A percentile compares a stretch with the other conserved stretches of the same genome.
These are phyloP conservation scores for Trichoderma atroviride DNA, from an alignment of 2,329 filamentous ascomycete genomes.

Conservation along the genomic window DNA sequence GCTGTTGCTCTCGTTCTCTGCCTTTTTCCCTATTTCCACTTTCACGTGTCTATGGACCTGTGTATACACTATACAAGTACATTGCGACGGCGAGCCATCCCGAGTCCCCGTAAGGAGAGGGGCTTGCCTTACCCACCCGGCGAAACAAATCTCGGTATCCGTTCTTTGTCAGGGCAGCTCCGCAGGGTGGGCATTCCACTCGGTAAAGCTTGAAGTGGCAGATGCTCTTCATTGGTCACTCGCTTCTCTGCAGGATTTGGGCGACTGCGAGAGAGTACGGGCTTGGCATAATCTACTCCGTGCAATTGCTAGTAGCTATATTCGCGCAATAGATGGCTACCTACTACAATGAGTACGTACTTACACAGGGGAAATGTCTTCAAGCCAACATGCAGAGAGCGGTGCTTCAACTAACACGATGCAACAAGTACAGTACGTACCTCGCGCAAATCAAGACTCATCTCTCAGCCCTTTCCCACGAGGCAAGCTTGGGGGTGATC, in stretches of 20 bases:
- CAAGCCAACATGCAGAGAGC: neutral
- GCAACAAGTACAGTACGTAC: neutral
- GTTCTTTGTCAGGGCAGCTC: constrained; percentile 13
- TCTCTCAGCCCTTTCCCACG: neutral
- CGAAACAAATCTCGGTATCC: constrained; percentile 19
- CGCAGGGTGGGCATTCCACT: neutral
- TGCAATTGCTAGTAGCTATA: neutral
- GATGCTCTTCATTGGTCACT: neutral
- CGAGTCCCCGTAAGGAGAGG: neutral
- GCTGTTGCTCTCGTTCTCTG: neutral
- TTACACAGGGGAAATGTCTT: neutral
- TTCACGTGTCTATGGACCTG: neutral
- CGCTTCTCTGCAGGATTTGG: neutral
- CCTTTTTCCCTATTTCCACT: neutral
- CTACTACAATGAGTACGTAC: neutral
- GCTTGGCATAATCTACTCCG: neutral
- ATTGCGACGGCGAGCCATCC: neutral
- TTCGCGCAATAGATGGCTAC: neutral
- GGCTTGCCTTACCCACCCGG: neutral
- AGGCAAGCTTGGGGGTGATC: neutral
- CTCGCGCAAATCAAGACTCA: neutral
- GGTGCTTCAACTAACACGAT: neutral
- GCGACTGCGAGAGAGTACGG: neutral
- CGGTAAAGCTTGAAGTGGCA: neutral
- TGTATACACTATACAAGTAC: neutral